Conservation (phyloP, 805 yeast genomes). For the Alloascoidea hylecoeti region DNA sequence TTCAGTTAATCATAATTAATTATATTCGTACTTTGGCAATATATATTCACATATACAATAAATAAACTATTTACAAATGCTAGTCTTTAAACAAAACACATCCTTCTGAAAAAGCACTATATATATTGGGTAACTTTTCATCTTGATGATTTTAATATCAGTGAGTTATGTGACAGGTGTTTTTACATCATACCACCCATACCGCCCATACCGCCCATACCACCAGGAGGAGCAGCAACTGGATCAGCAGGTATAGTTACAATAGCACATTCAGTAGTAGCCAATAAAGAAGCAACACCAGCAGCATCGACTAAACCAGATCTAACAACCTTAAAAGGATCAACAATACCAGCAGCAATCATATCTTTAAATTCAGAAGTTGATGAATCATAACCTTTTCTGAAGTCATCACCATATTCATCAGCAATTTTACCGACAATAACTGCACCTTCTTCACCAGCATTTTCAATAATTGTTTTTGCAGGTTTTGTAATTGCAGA, state of each 20-base stretch:
- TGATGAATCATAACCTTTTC: constrained; percentile 83
- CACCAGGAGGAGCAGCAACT: constrained; percentile 39
- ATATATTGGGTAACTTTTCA: too few relatives aligned
- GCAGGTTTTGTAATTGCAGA: constrained; percentile 94
- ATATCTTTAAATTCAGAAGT: constrained; percentile 91
- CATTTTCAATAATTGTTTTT: constrained; percentile 86
- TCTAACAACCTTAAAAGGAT: constrained; percentile 96
- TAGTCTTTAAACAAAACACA: too few relatives aligned
- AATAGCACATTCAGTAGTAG: constrained; percentile 97
- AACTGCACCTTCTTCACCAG: constrained; percentile 96
- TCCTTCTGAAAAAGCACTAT: too few relatives aligned
- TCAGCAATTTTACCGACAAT: constrained; percentile 82
- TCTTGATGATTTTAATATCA: too few relatives aligned
- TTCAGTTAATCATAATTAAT: too few relatives aligned
- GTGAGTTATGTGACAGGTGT: too few relatives aligned
- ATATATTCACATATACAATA: too few relatives aligned
- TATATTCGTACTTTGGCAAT: too few relatives aligned
- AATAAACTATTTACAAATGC: too few relatives aligned
- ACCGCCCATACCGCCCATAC: constrained; percentile 46
- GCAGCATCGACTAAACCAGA: constrained; percentile 92
- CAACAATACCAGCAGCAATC: constrained; percentile 95
- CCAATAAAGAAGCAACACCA: constrained; percentile 93
- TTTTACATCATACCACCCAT: too few relatives aligned
- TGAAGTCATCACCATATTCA: constrained; percentile 54
- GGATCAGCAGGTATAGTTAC: constrained; percentile 83